Conservation (phyloP, 768 basidiomycete species). For the Podaxis rugospora region DNA sequence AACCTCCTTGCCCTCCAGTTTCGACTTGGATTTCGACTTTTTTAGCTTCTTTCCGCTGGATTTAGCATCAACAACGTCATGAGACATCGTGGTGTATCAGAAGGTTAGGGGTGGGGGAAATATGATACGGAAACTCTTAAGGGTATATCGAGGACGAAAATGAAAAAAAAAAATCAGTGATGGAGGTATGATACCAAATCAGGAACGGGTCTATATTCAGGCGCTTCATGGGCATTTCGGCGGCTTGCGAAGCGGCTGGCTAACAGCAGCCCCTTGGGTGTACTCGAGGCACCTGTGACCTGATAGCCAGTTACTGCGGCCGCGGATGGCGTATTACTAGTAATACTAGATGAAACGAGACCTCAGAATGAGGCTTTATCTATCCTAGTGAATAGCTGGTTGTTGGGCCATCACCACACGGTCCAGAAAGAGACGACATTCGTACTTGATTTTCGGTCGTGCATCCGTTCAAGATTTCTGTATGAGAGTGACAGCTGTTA, state of each 20-base stretch:
- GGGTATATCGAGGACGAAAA: neutral
- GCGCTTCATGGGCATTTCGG: neutral
- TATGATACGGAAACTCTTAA: neutral
- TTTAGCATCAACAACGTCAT: neutral
- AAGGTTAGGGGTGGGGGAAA: neutral
- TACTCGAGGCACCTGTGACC: too few relatives aligned
- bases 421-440: neutral
- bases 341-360: too few relatives aligned
- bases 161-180: neutral
- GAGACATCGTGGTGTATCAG: neutral
- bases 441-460: too few relatives aligned
- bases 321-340: too few relatives aligned
- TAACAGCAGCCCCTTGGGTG: too few relatives aligned
- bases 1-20: constrained; percentile 18
- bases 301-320: too few relatives aligned
- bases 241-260: neutral
- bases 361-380: too few relatives aligned
- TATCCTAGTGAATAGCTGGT: too few relatives aligned
- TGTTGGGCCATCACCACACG: neutral
- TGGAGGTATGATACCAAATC: neutral
- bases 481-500: neutral
- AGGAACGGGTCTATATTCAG: neutral
- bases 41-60: constrained; percentile 19
- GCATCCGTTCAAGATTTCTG: too few relatives aligned
- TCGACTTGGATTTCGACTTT: constrained; percentile 19